These are phyloP conservation scores for Mucor circinelloides DNA, from an alignment of 371 early-diverging fungal genomes.

Conservation along the genomic window DNA sequence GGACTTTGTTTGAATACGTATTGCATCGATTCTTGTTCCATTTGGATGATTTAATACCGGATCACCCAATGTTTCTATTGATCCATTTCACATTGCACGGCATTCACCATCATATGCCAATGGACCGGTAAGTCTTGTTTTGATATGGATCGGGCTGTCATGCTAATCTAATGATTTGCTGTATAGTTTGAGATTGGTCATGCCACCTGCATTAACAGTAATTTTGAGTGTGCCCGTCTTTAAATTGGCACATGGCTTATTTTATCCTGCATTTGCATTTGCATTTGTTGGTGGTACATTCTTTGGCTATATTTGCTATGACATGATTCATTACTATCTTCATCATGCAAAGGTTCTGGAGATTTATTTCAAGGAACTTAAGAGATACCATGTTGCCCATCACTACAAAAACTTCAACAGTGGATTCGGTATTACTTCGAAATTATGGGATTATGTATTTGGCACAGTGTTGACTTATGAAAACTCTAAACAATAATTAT, in stretches of 20 bases:
- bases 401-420: constrained; percentile 88
- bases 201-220: constrained; percentile 91
- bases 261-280: constrained; percentile 53
- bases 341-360: constrained; percentile 86
- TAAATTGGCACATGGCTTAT: constrained; percentile 50
- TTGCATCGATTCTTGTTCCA: constrained; percentile 94
- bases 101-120: constrained; percentile 94
- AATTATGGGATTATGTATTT: constrained; percentile 90
- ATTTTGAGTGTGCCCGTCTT: constrained; percentile 68
- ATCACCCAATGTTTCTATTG: constrained; percentile 71
- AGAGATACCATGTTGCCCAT: constrained; percentile 93
- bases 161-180: not conserved
- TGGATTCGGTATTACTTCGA: constrained; percentile 94
- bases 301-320: constrained; percentile 88
- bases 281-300: constrained; percentile 77
- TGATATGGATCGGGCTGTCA: no score
- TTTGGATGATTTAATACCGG: constrained; percentile 85
- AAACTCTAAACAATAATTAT: not conserved
- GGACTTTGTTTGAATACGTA: constrained; percentile 82
- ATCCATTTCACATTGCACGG: constrained; percentile 93
- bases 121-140: constrained; percentile 72
- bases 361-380: constrained; percentile 80
- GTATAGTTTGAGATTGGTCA: constrained; percentile 84
- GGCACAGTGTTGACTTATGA: constrained; percentile 56
- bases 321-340: constrained; percentile 91